Conservation (phyloP, 805 yeast genomes). For the Cyberlindnera xylosilytica region DNA sequence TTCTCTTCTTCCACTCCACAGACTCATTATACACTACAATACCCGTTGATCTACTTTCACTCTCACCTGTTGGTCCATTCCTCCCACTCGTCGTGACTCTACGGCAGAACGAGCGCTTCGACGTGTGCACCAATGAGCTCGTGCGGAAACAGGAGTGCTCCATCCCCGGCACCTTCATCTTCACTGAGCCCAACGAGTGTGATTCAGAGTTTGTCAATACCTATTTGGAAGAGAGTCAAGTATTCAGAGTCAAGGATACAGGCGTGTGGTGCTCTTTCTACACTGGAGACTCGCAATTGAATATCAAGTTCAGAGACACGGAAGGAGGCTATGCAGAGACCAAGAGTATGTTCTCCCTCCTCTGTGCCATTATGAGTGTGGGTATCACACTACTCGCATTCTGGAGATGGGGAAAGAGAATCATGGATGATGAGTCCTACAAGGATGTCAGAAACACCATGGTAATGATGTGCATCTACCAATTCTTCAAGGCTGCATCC, state of each 20-base stretch:
- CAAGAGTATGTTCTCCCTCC: background rate
- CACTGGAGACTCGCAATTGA: background rate
- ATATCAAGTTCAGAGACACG: constrained; percentile 1
- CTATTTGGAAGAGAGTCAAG: background rate
- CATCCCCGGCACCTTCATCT: background rate
- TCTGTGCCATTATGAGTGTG: background rate
- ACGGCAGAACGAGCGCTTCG: background rate
- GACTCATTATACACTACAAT: constrained; percentile 3
- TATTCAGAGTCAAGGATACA: background rate
- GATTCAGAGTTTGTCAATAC: background rate
- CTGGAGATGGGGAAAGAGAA: background rate
- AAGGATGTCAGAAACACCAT: background rate
- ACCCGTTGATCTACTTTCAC: background rate
- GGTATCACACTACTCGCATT: background rate
- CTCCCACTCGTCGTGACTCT: too few species aligned
- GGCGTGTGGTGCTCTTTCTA: constrained; percentile 4
- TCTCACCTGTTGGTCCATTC: background rate
- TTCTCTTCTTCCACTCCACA: constrained; percentile 2
- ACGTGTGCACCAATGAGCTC: background rate
- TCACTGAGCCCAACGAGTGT: background rate
- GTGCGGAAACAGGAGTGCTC: background rate
- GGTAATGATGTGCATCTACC: background rate
- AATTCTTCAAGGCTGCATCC: background rate
- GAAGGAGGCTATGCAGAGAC: background rate
- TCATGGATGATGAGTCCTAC: background rate